Evolutionary conservation across 169 alveolate genomes (phyloP).

Genomic region (Plasmodium coatneyi): DNA sequence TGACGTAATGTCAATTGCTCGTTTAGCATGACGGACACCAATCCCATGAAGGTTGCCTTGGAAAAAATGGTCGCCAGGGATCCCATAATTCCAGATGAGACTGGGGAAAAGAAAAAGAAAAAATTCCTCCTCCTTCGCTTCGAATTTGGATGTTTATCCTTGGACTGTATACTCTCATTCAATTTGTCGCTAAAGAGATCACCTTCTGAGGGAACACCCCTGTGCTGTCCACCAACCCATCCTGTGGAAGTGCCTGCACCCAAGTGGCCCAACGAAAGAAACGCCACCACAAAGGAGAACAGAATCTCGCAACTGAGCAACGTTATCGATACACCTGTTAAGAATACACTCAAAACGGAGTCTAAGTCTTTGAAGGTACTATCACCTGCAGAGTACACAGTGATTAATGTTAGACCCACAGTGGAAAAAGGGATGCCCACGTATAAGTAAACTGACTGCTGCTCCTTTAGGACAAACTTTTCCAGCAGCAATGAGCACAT

Average conservation of each 20-base stretch:
- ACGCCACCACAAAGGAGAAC: background rate
- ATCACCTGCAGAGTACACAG: slow-evolving; percentile 3
- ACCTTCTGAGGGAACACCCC: background rate
- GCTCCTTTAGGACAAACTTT: slow-evolving; percentile 16
- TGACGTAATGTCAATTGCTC: background rate
- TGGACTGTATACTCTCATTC: background rate
- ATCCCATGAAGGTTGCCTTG: slow-evolving; percentile 24
- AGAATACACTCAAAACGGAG: slow-evolving; percentile 8
- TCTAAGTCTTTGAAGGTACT: slow-evolving; percentile 8
- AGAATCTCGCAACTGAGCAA: slow-evolving; percentile 8
- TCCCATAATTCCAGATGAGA: slow-evolving; percentile 46
- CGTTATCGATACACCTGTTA: slow-evolving; percentile 7
- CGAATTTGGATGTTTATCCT: background rate
- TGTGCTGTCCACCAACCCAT: background rate
- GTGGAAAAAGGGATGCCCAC: slow-evolving; percentile 49
- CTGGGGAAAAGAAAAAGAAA: slow-evolving; percentile 16
- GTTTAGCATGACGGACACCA: slow-evolving; percentile 29
- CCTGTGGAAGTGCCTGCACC: background rate
- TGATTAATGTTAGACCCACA: slow-evolving; percentile 8
- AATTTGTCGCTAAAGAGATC: background rate
- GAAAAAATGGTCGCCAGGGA: slow-evolving; percentile 23
- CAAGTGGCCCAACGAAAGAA: slow-evolving; percentile 1
- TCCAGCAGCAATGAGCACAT: slow-evolving; percentile 30
- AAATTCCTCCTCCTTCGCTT: background rate
- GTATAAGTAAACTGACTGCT: slow-evolving; percentile 14